Evolutionary conservation across 139 green algal genomes (phyloP).

Genomic region (Monoraphidium neglectum): DNA sequence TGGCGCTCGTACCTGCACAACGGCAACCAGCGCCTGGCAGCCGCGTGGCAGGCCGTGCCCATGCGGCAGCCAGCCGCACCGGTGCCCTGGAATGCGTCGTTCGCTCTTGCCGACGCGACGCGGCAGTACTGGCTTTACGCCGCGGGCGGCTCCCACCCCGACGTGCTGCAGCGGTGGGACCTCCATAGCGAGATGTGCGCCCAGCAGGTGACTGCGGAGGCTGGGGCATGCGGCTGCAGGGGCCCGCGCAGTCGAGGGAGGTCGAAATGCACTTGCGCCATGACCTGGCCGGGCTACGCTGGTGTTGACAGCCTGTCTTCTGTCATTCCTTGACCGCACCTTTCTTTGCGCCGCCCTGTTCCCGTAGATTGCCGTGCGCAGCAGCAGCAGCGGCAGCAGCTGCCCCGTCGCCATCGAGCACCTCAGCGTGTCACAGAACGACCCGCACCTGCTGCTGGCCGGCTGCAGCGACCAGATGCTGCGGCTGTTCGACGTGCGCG

Average conservation of each 20-base stretch:
- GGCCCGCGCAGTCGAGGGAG: no score
- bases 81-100: constrained; percentile 1
- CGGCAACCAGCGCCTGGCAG: constrained; percentile 63
- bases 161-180: constrained; percentile 59
- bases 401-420: constrained; percentile 27
- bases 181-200: constrained; percentile 28
- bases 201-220: neutral
- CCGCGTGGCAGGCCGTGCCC: constrained; percentile 67
- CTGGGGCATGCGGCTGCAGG: no score
- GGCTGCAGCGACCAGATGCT: constrained; percentile 56
- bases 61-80: constrained; percentile 11
- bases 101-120: neutral
- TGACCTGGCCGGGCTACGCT: no score
- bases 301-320: no score
- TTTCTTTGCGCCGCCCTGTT: neutral
- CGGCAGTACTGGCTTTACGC: constrained; percentile 39
- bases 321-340: no score
- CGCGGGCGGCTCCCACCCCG: constrained; percentile 50
- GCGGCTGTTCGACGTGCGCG: constrained; percentile 76
- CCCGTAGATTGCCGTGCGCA: constrained; percentile 16
- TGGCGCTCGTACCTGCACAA: constrained; percentile 70
- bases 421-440: constrained; percentile 34
- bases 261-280: no score
- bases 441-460: constrained; percentile 55
- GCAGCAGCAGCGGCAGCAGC: constrained; percentile 3